Conservation (phyloP, 1,284 basidiomycete genomes). For the Ustilago vetiveriae region DNA sequence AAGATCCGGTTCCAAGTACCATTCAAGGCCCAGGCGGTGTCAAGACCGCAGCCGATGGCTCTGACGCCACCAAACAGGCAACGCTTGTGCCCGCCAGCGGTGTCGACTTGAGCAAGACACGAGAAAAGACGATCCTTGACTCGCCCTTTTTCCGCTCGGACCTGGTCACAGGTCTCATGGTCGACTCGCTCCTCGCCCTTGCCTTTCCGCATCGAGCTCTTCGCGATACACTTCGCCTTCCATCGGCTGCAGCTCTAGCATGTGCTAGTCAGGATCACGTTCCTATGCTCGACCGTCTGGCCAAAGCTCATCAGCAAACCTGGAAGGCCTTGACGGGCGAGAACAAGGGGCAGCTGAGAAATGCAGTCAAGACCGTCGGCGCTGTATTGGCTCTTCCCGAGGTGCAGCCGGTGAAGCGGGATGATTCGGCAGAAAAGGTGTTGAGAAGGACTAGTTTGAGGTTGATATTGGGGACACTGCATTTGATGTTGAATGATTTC, state of each 20-base stretch:
- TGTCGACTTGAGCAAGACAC: conserved; percentile 1
- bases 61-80: neutral
- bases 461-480: conserved; percentile 24
- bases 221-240: conserved; percentile 27
- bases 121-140: conserved; percentile 42
- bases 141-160: conserved; percentile 48
- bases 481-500: conserved; percentile 15
- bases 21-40: too few relatives aligned
- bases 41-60: too few relatives aligned
- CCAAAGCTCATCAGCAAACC: conserved; percentile 21
- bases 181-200: conserved; percentile 32
- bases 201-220: conserved; percentile 37
- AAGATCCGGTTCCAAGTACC: too few relatives aligned
- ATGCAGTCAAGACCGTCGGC: conserved; percentile 20
- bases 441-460: conserved; percentile 24
- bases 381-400: conserved; percentile 38
- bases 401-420: conserved; percentile 6
- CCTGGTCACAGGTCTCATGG: conserved; percentile 41
- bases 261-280: conserved; percentile 23
- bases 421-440: neutral
- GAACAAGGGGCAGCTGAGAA: conserved; percentile 28
- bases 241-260: conserved; percentile 11
- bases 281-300: conserved; percentile 20
- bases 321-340: conserved; percentile 13
- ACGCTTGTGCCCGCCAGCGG: neutral